Conservation (phyloP, 345 rosid genomes). For the Aquilaria sinensis region DNA sequence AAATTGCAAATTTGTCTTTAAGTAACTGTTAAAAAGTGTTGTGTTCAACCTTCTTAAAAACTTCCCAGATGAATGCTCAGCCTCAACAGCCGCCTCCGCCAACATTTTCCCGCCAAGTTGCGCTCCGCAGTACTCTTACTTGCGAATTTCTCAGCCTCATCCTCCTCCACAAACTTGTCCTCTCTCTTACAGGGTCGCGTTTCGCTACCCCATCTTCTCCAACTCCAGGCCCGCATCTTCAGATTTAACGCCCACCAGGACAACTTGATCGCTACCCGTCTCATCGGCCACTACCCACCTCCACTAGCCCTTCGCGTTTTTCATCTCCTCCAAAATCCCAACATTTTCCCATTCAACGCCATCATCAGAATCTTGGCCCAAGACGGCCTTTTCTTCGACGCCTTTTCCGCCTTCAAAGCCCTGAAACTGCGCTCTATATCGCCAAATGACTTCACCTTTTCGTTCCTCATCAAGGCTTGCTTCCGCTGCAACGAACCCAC, state of each 20-base stretch:
- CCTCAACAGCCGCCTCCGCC: background rate
- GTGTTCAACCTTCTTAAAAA: background rate
- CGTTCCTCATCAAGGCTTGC: slow-evolving; percentile 29
- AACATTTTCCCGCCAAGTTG: background rate
- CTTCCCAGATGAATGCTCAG: background rate
- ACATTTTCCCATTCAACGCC: slow-evolving; percentile 43
- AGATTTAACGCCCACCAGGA: slow-evolving; percentile 25
- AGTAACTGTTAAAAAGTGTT: no score
- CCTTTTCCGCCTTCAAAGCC: slow-evolving; percentile 21
- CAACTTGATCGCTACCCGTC: slow-evolving; percentile 32
- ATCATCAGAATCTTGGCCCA: slow-evolving; percentile 32
- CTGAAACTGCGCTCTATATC: slow-evolving; percentile 17
- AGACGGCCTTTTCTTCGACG: slow-evolving; percentile 10
- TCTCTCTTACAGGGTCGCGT: slow-evolving; percentile 25
- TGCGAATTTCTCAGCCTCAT: slow-evolving; percentile 1
- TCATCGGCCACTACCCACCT: slow-evolving; percentile 33
- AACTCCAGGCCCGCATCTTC: slow-evolving; percentile 29
- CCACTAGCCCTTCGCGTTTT: slow-evolving; percentile 19
- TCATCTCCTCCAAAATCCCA: slow-evolving; percentile 23
- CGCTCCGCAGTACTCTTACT: background rate
- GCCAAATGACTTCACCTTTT: slow-evolving; percentile 35
- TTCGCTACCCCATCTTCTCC: slow-evolving; percentile 24
- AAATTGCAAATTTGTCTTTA: no score
- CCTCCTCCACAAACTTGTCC: slow-evolving; percentile 15
- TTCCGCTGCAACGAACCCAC: slow-evolving; percentile 8